Percentiles rank a stretch among this genome's conserved stretches.
Evolutionary conservation across 192 early-diverging fungal genomes (phyloP).

Genomic region (Coemansia furcata): DNA sequence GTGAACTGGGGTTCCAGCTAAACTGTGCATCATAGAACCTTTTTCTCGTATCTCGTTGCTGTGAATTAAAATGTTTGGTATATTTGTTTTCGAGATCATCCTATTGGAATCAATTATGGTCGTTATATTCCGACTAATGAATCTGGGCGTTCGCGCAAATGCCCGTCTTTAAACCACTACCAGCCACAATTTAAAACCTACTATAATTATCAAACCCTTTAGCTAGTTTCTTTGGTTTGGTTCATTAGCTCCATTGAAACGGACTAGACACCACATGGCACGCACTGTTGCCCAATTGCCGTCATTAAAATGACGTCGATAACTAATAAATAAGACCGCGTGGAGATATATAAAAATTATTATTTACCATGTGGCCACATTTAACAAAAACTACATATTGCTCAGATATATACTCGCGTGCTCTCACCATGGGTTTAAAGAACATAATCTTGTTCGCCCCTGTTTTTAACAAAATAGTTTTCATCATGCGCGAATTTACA

Average conservation of each 20-base stretch:
- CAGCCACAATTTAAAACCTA: too few species aligned
- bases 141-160: too few species aligned
- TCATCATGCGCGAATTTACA: background rate
- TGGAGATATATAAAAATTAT: background rate
- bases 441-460: background rate
- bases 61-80: too few species aligned
- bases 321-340: background rate
- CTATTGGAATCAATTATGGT: too few species aligned
- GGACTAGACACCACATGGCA: background rate
- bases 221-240: background rate
- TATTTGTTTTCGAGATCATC: too few species aligned
- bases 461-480: background rate
- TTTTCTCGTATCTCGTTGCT: background rate
- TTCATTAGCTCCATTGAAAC: background rate
- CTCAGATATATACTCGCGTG: background rate
- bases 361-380: background rate
- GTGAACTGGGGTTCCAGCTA: slow-evolving; percentile 10
- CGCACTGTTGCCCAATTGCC: background rate
- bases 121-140: too few species aligned
- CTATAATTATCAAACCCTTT: too few species aligned
- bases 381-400: background rate
- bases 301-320: background rate
- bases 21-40: background rate
- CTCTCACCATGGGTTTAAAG: background rate
- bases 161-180: too few species aligned